Evolutionary conservation across 1,284 basidiomycete species (phyloP).

Genomic region (Cutaneotrichosporon curvatum): DNA sequence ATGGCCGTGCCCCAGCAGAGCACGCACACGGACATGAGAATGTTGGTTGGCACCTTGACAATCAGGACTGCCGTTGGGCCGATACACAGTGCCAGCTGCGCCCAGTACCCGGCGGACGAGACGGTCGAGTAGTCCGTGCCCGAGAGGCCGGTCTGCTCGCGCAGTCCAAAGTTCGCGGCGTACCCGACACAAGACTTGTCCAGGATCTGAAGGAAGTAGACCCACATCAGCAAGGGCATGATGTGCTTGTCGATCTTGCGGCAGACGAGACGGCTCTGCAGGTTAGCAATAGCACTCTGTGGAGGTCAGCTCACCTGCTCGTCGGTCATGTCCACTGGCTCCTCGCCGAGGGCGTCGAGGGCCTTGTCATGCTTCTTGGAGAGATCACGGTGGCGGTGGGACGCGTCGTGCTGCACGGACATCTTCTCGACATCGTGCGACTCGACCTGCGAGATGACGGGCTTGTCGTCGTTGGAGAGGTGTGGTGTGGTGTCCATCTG

Average conservation of each 20-base stretch:
- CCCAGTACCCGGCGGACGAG: constrained; percentile 19
- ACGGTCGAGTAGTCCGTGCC: constrained; percentile 28
- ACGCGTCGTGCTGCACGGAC: not conserved
- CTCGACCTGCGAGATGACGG: constrained; percentile 1
- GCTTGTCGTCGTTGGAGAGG: constrained; percentile 6
- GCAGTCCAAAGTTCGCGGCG: constrained; percentile 19
- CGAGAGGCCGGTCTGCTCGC: constrained; percentile 21
- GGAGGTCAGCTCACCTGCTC: constrained; percentile 22
- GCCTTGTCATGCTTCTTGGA: constrained; percentile 19
- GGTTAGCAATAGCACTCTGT: constrained; percentile 8
- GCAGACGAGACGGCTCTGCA: constrained; percentile 11
- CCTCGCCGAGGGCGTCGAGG: constrained; percentile 22
- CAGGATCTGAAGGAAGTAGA: constrained; percentile 41
- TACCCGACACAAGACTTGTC: constrained; percentile 33
- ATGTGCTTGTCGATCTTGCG: constrained; percentile 33
- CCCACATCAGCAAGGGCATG: constrained; percentile 33
- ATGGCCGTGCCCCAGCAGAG: constrained; percentile 12
- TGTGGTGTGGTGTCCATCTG: too few species aligned
- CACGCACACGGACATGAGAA: constrained; percentile 10
- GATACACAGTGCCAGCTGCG: constrained; percentile 22
- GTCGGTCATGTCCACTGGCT: constrained; percentile 23
- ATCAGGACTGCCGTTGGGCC: constrained; percentile 40
- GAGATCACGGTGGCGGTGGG: not conserved
- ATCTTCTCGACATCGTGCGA: constrained; percentile 4
- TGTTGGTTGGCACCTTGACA: constrained; percentile 23